Conservation (phyloP, 176 grass and related monocot species). For the Olyra latifolia region DNA sequence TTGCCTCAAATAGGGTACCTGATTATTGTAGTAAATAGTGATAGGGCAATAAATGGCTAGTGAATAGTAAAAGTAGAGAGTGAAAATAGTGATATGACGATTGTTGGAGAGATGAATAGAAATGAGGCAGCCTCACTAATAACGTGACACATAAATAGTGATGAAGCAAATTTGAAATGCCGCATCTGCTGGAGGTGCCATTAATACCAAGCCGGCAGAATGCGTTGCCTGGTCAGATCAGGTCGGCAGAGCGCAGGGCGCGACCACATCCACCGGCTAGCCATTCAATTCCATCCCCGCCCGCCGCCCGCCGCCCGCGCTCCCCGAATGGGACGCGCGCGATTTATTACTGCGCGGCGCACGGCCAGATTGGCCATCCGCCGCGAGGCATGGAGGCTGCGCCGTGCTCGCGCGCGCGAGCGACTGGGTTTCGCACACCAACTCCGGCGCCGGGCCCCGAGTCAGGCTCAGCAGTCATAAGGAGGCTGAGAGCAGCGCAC, state of each 20-base stretch:
- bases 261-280: conserved; percentile 2
- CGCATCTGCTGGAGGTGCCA: too few species aligned
- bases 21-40: too few species aligned
- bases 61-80: too few species aligned
- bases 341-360: conserved; percentile 9
- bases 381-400: background rate
- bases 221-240: too few species aligned
- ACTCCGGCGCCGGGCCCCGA: background rate
- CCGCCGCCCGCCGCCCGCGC: background rate
- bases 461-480: background rate
- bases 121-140: too few species aligned
- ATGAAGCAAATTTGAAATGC: too few species aligned
- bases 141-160: too few species aligned
- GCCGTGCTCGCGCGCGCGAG: background rate
- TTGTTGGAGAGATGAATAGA: too few species aligned
- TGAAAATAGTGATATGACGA: too few species aligned
- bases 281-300: conserved; percentile 1
- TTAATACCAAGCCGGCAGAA: too few species aligned
- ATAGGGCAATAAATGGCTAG: too few species aligned
- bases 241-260: background rate
- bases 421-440: background rate
- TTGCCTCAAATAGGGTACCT: too few species aligned
- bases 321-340: background rate
- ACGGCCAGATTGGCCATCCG: background rate
- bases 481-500: background rate